Base-by-base conservation (phyloP, 352 stramenopile genomes). In the Globisporangium uncinulatum region DNA sequence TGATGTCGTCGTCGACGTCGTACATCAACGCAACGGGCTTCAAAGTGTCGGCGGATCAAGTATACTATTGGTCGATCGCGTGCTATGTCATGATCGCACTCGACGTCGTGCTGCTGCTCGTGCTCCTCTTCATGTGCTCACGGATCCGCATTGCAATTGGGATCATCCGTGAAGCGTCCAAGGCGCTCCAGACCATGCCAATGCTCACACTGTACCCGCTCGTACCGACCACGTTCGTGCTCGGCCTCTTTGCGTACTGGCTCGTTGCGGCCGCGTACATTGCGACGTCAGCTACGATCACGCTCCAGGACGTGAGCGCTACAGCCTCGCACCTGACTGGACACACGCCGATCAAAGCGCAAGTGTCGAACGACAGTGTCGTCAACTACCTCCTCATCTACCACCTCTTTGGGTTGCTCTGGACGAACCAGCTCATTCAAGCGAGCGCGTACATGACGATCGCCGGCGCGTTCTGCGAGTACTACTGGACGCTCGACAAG, bases 401-500 rank as follows among this genome's bases (percentile, higher is more conserved):
- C 61, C 85, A 95, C 64, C 65, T 91, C 51, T 96, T 92, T 45
- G 81, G 80, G 0, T 47, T 89, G 48, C 69, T 95, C 24, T 96
- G 89, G 89, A 94, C 86, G 14, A 87, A 69, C 53, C 81, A 94
- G 68, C 90, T 97, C 60, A 84, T 97, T 63, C 77, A 88, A 43
- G 84, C 80, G 0, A 65, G 82, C 24, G 76, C 76, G 6, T 87
- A 87, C 69, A 79, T 78, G 41, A 89, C 79, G 7, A 81, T 95
- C 29, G 79, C 83, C 7, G 83, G 86, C 11, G 81, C 76, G 36
- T 88, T 94, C 59, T 89, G 83, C 58, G 74, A 87, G 54, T 96
- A 92, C 67, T 94, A 94, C 72, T 96, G 85, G 76, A 96, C 86
- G 17, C 61, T 86, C 31, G 76, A 92, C 66, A 92, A 92, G 57